phyloP scores from a whole-genome alignment of 2,329 filamentous ascomycete species.

The Helotiales sp. region DNA sequence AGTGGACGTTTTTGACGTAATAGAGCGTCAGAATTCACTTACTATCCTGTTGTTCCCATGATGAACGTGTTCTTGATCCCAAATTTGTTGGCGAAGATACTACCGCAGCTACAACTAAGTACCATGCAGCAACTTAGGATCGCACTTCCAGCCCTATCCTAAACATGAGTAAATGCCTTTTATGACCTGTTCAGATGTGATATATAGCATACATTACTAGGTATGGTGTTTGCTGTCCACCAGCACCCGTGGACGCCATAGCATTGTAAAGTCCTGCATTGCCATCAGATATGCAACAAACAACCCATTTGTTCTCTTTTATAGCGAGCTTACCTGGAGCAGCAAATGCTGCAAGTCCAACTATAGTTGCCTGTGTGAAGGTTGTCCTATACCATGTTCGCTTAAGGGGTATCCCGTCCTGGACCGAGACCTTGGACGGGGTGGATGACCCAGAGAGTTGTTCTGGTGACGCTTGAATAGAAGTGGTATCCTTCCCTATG shows the following conservation, averaged over 20 bases:
- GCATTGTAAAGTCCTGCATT: constrained; percentile 45
- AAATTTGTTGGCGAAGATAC: constrained; percentile 36
- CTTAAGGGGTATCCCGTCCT: too few species aligned
- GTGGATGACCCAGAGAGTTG: background rate
- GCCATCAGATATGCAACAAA: too few species aligned
- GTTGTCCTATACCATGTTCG: constrained; percentile 20
- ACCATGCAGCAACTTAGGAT: constrained; percentile 45
- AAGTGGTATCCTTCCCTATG: background rate
- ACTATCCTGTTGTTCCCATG: constrained; percentile 41
- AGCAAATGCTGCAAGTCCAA: constrained; percentile 41
- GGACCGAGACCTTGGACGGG: too few species aligned
- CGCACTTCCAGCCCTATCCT: constrained; percentile 47
- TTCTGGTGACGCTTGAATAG: background rate
- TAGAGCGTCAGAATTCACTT: background rate
- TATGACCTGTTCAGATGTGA: background rate
- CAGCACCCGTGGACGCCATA: constrained; percentile 43
- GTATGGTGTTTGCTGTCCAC: constrained; percentile 32
- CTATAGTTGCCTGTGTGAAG: constrained; percentile 42
- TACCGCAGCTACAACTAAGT: constrained; percentile 41
- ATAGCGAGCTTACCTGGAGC: too few species aligned
- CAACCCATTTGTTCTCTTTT: too few species aligned
- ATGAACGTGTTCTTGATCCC: constrained; percentile 40
- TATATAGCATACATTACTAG: constrained; percentile 52
- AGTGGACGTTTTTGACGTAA: too few species aligned
- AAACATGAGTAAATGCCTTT: constrained; percentile 16